Evolutionary conservation across 2,329 filamentous ascomycete species (phyloP).

Genomic region (Aspergillus tanneri): DNA sequence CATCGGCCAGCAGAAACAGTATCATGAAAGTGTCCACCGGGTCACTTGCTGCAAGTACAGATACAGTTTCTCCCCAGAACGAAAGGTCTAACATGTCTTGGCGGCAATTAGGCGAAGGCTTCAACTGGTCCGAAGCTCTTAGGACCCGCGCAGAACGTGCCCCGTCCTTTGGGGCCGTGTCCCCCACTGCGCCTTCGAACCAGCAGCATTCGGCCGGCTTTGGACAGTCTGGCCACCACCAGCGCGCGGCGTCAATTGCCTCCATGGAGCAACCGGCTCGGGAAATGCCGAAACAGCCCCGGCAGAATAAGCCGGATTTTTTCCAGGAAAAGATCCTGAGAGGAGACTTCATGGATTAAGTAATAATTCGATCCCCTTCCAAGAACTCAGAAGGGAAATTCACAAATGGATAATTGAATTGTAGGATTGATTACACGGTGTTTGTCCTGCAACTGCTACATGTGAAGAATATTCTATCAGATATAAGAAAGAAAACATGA

Average conservation of each 20-base stretch:
- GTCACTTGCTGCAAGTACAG: slow-evolving; percentile 39
- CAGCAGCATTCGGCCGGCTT: slow-evolving; percentile 43
- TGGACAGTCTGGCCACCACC: slow-evolving; percentile 48
- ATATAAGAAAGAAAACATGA: too few relatives aligned
- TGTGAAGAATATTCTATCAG: too few relatives aligned
- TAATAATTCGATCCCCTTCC: too few relatives aligned
- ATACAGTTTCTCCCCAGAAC: slow-evolving; percentile 34
- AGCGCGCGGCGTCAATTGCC: slow-evolving; percentile 46
- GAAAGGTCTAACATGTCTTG: slow-evolving; percentile 46
- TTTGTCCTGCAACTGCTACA: too few relatives aligned
- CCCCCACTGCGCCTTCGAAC: slow-evolving; percentile 28
- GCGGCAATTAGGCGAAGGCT: slow-evolving; percentile 73
- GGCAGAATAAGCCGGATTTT: slow-evolving; percentile 75
- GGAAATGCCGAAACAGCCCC: slow-evolving; percentile 47
- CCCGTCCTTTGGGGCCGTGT: slow-evolving; percentile 42
- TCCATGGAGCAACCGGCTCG: slow-evolving; percentile 57
- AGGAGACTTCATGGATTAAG: slow-evolving; percentile 96
- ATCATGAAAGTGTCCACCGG: slow-evolving; percentile 19
- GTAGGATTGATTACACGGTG: too few relatives aligned
- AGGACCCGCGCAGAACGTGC: slow-evolving; percentile 85
- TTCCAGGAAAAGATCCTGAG: slow-evolving; percentile 97
- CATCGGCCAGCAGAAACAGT: slow-evolving; percentile 22
- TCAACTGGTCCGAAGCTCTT: slow-evolving; percentile 97
- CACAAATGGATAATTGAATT: too few relatives aligned
- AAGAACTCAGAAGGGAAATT: too few relatives aligned